Evolutionary conservation across 352 stramenopile species (phyloP).

Genomic region (Phytophthora cactorum): DNA sequence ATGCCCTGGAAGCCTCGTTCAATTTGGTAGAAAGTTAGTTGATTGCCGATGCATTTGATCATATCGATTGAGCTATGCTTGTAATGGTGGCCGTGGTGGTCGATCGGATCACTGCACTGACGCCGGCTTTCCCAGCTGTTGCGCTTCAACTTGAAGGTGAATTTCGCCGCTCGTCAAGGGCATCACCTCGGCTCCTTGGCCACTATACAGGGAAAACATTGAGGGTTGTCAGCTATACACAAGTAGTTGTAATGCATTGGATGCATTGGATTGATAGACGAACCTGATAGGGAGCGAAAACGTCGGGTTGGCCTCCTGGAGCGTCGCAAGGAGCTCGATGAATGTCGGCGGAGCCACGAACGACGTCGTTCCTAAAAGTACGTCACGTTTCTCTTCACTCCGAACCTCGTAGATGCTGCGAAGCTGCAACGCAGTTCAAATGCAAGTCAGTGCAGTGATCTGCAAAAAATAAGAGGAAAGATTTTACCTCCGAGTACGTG

Average conservation of each 20-base stretch:
- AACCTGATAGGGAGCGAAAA: slow-evolving; percentile 14
- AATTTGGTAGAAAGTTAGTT: not conserved
- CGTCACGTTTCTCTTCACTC: slow-evolving; percentile 66
- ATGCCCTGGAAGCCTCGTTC: not conserved
- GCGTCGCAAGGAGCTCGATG: slow-evolving; percentile 61
- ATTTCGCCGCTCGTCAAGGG: slow-evolving; percentile 71
- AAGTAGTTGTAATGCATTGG: not conserved
- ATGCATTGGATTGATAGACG: not conserved
- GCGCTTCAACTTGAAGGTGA: slow-evolving; percentile 68
- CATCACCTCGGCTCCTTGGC: slow-evolving; percentile 55
- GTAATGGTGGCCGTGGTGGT: not conserved
- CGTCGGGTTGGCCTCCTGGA: slow-evolving; percentile 59
- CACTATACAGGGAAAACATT: slow-evolving; percentile 18
- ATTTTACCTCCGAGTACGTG: slow-evolving; percentile 93
- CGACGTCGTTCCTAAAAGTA: slow-evolving; percentile 74
- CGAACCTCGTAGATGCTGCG: slow-evolving; percentile 85
- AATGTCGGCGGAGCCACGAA: slow-evolving; percentile 69
- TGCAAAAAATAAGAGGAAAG: not conserved
- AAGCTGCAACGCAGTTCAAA: slow-evolving; percentile 39
- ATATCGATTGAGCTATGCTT: too few species aligned
- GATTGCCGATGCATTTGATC: too few species aligned
- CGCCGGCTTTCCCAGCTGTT: slow-evolving; percentile 36
- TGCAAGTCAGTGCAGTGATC: not conserved
- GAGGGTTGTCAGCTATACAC: not conserved
- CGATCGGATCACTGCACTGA: slow-evolving; percentile 13